Percentiles rank a stretch among this genome's conserved stretches.
phyloP scores from a whole-genome alignment of 2,329 filamentous ascomycete species.

The Nemania sp. region DNA sequence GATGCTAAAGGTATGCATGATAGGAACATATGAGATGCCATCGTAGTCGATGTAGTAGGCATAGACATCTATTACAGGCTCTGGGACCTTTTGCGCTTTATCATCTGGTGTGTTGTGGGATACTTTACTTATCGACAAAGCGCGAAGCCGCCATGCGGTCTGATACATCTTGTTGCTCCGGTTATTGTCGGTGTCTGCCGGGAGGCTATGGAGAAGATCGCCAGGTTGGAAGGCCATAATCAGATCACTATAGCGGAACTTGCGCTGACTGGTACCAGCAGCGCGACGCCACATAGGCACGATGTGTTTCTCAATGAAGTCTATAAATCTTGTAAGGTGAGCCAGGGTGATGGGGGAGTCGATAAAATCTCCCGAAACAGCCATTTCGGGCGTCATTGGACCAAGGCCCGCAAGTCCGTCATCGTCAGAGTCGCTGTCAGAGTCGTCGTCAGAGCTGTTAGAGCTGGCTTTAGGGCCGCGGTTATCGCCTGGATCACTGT shows the following conservation, averaged over 20 bases:
- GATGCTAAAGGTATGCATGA: neutral
- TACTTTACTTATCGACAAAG: neutral
- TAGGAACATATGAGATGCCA: neutral
- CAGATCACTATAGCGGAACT: neutral
- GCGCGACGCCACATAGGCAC: neutral
- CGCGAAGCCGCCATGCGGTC: neutral
- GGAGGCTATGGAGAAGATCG: neutral
- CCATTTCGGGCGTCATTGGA: neutral
- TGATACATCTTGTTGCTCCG: neutral
- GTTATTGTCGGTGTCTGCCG: neutral
- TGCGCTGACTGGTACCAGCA: neutral
- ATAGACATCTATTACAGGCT: neutral
- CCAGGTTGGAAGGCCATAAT: neutral
- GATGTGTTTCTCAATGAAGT: neutral
- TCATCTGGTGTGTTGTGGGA: neutral
- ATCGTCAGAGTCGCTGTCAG: neutral
- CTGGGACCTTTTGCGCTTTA: neutral
- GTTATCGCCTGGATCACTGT: too few species aligned
- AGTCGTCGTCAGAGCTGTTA: too few species aligned
- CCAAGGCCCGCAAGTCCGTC: neutral
- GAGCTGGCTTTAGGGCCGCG: too few species aligned
- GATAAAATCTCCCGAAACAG: neutral
- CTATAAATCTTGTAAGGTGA: neutral
- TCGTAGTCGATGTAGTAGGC: constrained; percentile 3
- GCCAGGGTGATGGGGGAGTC: neutral